phyloP scores from a whole-genome alignment of 2,329 filamentous ascomycete genomes.

The Ilyonectria sp. region DNA sequence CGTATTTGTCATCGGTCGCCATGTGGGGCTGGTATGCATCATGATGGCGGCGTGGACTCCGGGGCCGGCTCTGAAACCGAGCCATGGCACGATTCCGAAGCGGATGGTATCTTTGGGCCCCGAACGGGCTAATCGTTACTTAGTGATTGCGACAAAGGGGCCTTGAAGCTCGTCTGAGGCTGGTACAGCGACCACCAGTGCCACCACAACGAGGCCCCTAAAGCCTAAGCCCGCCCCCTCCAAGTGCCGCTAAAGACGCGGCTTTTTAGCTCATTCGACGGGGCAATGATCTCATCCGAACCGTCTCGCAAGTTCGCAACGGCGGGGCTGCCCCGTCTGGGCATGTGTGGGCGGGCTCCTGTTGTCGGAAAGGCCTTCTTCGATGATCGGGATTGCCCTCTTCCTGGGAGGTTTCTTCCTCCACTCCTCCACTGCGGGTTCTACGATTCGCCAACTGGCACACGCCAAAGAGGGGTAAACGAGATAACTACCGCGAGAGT shows the following conservation, averaged over 20 bases:
- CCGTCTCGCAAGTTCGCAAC: not conserved
- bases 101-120: not conserved
- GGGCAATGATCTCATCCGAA: constrained; percentile 42
- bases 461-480: no score
- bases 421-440: not conserved
- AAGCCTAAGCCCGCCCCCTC: no score
- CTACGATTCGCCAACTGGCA: not conserved
- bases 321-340: not conserved
- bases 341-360: not conserved
- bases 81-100: not conserved
- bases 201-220: not conserved
- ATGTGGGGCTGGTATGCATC: not conserved
- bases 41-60: not conserved
- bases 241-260: constrained; percentile 23
- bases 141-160: not conserved
- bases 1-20: not conserved
- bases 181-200: not conserved
- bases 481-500: no score
- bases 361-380: not conserved
- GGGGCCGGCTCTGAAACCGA: not conserved
- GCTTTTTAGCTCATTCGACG: constrained; percentile 39
- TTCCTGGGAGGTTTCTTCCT: not conserved
- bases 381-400: not conserved
- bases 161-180: not conserved
- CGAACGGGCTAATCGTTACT: not conserved